These are phyloP conservation scores for Clavaria fumosa DNA, from an alignment of 768 basidiomycete species.

Conservation along the genomic window DNA sequence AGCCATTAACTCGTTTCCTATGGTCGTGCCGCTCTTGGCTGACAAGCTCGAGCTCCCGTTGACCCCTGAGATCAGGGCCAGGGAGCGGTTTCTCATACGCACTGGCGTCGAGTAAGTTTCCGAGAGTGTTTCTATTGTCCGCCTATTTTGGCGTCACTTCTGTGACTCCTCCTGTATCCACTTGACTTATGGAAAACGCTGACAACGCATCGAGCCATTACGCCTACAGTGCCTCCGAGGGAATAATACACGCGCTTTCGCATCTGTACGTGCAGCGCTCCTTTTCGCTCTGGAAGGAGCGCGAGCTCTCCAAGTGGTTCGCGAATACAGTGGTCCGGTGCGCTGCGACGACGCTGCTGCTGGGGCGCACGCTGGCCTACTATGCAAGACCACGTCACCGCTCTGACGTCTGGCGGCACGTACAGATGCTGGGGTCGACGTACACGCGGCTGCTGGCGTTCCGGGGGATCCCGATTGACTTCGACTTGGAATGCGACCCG, in stretches of 20 bases:
- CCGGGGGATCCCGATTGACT: conserved; percentile 47
- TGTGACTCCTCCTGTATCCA: conserved; percentile 12
- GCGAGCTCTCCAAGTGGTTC: conserved; percentile 52
- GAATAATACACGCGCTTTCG: conserved; percentile 61
- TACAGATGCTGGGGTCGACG: conserved; percentile 54
- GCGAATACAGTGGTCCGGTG: conserved; percentile 37
- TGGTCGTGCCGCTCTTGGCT: conserved; percentile 65
- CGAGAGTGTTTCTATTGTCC: too few relatives aligned
- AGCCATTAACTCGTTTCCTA: conserved; percentile 67
- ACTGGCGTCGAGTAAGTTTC: conserved; percentile 55
- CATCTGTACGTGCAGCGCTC: conserved; percentile 82
- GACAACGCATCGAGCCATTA: too few relatives aligned
- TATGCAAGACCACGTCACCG: too few relatives aligned
- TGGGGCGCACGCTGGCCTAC: too few relatives aligned
- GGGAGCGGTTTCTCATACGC: conserved; percentile 53
- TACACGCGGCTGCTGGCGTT: conserved; percentile 52
- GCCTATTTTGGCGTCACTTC: conserved; percentile 1
- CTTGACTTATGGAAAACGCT: conserved; percentile 26
- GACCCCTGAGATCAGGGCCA: conserved; percentile 37
- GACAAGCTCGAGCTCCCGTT: conserved; percentile 71
- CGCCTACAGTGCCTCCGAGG: too few relatives aligned
- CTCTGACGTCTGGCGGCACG: conserved; percentile 58
- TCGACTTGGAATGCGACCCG: conserved; percentile 66
- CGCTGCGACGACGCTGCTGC: too few relatives aligned
- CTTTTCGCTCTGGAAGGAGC: conserved; percentile 67